Base-by-base conservation (phyloP, 805 yeast genomes). In the Spathaspora hagerdaliae region DNA sequence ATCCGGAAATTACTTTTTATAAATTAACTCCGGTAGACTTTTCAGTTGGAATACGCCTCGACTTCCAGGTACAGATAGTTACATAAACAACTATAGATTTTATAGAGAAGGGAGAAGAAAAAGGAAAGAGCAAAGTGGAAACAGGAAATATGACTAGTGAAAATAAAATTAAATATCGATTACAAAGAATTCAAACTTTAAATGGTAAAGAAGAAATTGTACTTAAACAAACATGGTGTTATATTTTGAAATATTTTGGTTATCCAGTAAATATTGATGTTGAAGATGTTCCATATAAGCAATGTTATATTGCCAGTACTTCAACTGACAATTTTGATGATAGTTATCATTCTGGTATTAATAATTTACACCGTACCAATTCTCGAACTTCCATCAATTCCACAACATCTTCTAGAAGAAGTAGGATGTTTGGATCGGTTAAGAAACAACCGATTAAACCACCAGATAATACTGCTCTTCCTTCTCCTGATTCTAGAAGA, bases 201-300 rank as follows among this genome's bases (percentile, higher is more conserved):
- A 58, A 56, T 36, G 62, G 65, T 1, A 85, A 83, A 24, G 82
- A 85, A 60, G 91, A 85, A 56, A 55, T 74, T 42, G 72, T 74
- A 14, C 64, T 85, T 57, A 87, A 87, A 61, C 87, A 84, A 56
- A 73, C 77, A 5, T 87, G 91, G 90, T 81, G 84, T 41, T 74
- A 81, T 54, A 55, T 81, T 39, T 67, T 86, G 51, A 79, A 78
- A 52, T 77, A 70, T 47, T 74, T 83, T 74, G 89, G 87, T 5
- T 70, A 75, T 55, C 59, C 53, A 0, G 49, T 77, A 14, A 54
- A 54, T 36, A 54, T 71, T 33, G 50, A 60, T 6, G 43, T 42
- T 12, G 60, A 56, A 8, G 74, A 69, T 42, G 42, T 70, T 31
- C 47, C 50, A 26, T 61, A 51, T 45, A 54, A 55, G 32, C 65